A percentile compares a stretch with the other conserved stretches of the same genome.
phyloP scores from a whole-genome alignment of 2,329 filamentous ascomycete genomes.

The Diplodia scrobiculata region DNA sequence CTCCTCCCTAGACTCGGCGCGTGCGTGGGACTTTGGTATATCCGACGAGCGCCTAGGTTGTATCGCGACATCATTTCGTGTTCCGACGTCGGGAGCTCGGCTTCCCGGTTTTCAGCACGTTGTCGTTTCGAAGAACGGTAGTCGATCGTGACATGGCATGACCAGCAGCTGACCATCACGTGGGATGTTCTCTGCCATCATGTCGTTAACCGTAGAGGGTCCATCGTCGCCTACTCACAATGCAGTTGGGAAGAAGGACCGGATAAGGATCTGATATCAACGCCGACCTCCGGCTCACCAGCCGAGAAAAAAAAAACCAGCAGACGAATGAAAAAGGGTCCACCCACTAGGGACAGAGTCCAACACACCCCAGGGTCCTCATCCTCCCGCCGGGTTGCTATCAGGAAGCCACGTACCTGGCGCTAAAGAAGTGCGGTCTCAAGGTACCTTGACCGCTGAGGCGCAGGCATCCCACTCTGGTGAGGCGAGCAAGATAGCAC shows the following conservation, averaged over 20 bases:
- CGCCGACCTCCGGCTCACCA: background rate
- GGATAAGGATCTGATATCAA: background rate
- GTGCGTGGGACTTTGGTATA: background rate
- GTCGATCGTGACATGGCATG: slow-evolving; percentile 4
- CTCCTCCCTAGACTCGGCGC: background rate
- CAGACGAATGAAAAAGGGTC: slow-evolving; percentile 7
- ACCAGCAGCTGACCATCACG: background rate
- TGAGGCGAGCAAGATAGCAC: background rate
- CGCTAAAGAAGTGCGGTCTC: background rate
- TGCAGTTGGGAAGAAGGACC: background rate
- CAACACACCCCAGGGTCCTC: background rate
- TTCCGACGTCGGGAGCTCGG: background rate
- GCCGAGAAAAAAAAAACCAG: background rate
- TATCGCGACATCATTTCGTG: background rate
- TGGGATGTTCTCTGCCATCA: background rate
- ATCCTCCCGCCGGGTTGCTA: background rate
- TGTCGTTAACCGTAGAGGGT: background rate
- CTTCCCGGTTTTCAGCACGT: background rate
- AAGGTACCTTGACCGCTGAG: background rate
- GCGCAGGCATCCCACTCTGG: background rate
- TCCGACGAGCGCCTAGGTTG: background rate
- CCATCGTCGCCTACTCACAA: background rate
- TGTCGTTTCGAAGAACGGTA: background rate
- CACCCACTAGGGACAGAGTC: background rate
- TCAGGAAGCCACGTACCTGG: background rate